Evolutionary conservation across 352 stramenopile genomes (phyloP).

Genomic region (Phytophthora vignae): DNA sequence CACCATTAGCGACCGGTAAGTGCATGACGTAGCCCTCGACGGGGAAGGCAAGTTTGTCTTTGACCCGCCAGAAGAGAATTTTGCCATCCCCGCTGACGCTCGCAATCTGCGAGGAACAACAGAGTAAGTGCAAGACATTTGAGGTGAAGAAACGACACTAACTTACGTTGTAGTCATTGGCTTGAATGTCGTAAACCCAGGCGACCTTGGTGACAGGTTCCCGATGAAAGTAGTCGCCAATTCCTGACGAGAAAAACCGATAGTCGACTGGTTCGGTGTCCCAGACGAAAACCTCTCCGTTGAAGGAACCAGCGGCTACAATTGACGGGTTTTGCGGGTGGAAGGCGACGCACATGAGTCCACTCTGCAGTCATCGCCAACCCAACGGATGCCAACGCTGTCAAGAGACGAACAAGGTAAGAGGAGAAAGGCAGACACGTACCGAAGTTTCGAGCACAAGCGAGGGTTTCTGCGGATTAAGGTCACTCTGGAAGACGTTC

Average conservation of each 20-base stretch:
- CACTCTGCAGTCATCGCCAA: slow-evolving; percentile 50
- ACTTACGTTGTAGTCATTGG: slow-evolving; percentile 76
- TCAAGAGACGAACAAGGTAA: neutral
- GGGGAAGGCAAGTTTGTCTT: slow-evolving; percentile 87
- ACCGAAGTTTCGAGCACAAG: slow-evolving; percentile 84
- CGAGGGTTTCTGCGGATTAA: slow-evolving; percentile 69
- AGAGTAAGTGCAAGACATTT: neutral
- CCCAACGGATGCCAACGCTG: neutral
- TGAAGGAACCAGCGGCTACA: slow-evolving; percentile 87
- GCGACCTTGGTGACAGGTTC: slow-evolving; percentile 86
- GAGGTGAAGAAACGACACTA: neutral
- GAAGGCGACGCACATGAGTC: slow-evolving; percentile 88
- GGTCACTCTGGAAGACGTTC: slow-evolving; percentile 86
- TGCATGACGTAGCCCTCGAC: slow-evolving; percentile 90
- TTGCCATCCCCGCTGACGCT: slow-evolving; percentile 88
- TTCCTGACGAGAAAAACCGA: slow-evolving; percentile 73
- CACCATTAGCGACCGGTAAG: slow-evolving; percentile 21
- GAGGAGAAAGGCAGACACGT: slow-evolving; percentile 3
- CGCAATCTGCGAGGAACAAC: slow-evolving; percentile 43
- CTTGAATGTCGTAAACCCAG: slow-evolving; percentile 82
- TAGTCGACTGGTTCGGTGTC: slow-evolving; percentile 77
- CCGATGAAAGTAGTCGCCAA: slow-evolving; percentile 91
- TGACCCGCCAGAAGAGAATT: slow-evolving; percentile 87
- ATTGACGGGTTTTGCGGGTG: slow-evolving; percentile 86
- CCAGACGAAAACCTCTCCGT: slow-evolving; percentile 88